A percentile compares a stretch with the other conserved stretches of the same genome.
These are phyloP conservation scores for Plectosphaerella plurivora DNA, from an alignment of 2,329 filamentous ascomycete genomes.

Conservation along the genomic window DNA sequence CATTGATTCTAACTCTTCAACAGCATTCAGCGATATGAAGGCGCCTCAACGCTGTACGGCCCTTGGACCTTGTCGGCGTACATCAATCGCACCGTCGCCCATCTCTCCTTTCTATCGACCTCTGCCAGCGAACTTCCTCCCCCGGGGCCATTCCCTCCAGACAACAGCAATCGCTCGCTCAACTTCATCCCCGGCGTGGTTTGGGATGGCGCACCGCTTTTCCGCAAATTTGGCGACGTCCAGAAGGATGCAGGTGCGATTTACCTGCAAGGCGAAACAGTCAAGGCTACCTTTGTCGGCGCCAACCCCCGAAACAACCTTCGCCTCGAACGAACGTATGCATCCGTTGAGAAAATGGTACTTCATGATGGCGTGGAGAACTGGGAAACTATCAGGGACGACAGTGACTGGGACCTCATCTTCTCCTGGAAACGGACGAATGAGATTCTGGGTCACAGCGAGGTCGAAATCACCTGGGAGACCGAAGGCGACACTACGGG, in stretches of 20 bases:
- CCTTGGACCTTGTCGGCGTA: constrained; percentile 81
- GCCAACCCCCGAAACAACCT: constrained; percentile 88
- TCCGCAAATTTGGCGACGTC: constrained; percentile 67
- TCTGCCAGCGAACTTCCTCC: constrained; percentile 1
- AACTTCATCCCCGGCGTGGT: constrained; percentile 78
- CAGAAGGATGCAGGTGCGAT: constrained; percentile 43
- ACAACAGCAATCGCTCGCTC: constrained; percentile 71
- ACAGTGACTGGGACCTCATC: constrained; percentile 77
- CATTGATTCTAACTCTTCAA: background rate
- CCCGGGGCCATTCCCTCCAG: constrained; percentile 60
- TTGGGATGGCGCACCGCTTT: constrained; percentile 61
- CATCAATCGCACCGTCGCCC: constrained; percentile 63
- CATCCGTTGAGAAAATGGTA: constrained; percentile 62
- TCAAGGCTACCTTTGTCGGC: constrained; percentile 69
- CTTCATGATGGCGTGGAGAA: constrained; percentile 13
- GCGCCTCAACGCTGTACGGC: constrained; percentile 82
- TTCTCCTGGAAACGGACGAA: constrained; percentile 76
- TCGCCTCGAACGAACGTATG: constrained; percentile 71
- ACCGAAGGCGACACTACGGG: constrained; percentile 51
- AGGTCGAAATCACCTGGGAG: constrained; percentile 75
- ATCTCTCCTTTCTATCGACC: constrained; percentile 6
- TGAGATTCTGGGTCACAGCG: constrained; percentile 65
- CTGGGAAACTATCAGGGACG: constrained; percentile 68
- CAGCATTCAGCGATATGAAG: constrained; percentile 80
- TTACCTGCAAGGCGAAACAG: constrained; percentile 53